Percentiles rank a stretch among this genome's conserved stretches.
phyloP scores from a whole-genome alignment of 352 stramenopile species.

The Pythium dissimile region DNA sequence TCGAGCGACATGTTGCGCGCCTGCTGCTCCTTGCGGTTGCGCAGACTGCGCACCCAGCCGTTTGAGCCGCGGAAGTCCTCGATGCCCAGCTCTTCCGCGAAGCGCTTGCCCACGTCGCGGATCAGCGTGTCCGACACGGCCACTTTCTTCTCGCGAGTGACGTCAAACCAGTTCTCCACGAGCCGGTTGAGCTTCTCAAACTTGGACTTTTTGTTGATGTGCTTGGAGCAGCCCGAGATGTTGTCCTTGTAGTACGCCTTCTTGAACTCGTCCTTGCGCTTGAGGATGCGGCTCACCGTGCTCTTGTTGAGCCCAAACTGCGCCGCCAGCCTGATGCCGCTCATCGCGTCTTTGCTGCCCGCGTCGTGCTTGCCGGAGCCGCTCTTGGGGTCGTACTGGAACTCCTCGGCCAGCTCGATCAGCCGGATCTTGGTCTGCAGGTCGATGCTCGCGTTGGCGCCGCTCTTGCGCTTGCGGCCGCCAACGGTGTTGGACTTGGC shows the following conservation, averaged over 20 bases:
- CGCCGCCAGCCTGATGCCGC: conserved; percentile 63
- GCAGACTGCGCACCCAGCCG: conserved; percentile 73
- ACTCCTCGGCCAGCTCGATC: conserved; percentile 78
- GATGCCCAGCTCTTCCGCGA: conserved; percentile 70
- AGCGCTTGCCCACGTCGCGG: conserved; percentile 67
- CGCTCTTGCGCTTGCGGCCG: conserved; percentile 44
- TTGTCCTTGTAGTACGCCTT: conserved; percentile 87
- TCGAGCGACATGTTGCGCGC: conserved; percentile 50
- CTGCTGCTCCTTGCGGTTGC: conserved; percentile 74
- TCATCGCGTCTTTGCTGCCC: conserved; percentile 49
- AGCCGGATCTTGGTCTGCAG: conserved; percentile 83
- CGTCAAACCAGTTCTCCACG: conserved; percentile 83
- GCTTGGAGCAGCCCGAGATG: conserved; percentile 76
- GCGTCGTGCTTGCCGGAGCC: neutral
- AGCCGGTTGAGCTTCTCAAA: conserved; percentile 81
- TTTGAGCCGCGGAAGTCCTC: conserved; percentile 77
- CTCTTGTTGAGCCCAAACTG: conserved; percentile 83
- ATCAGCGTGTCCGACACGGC: conserved; percentile 70
- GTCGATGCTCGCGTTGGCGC: conserved; percentile 69
- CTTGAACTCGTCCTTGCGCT: conserved; percentile 86
- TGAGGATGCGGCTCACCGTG: conserved; percentile 81
- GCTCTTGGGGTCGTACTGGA: conserved; percentile 71
- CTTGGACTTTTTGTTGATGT: conserved; percentile 88
- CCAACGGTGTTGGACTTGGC: neutral
- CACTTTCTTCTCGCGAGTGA: conserved; percentile 69